A percentile compares a stretch with the other conserved stretches of the same genome.
Conservation (phyloP, 2,329 filamentous ascomycete genomes). For the Clarireedia homoeocarpa region DNA sequence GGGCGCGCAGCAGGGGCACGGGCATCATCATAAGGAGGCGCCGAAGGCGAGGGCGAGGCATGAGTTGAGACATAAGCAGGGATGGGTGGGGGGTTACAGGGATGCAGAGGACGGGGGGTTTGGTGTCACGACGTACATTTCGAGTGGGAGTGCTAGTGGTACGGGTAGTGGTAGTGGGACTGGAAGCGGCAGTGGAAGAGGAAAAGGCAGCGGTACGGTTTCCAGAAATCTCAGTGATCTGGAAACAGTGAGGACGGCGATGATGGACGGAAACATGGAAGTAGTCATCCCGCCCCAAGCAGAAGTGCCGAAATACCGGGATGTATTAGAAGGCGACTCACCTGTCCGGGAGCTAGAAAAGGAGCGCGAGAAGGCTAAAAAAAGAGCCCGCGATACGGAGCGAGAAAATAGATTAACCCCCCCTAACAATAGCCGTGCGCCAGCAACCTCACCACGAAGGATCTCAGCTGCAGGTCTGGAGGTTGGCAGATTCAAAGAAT, state of each 20-base stretch:
- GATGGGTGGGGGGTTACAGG: too few species aligned
- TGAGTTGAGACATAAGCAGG: too few species aligned
- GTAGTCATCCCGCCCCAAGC: background rate
- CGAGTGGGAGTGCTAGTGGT: background rate
- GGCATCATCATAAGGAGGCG: background rate
- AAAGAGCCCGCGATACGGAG: background rate
- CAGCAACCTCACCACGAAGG: too few species aligned
- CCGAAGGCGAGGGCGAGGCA: background rate
- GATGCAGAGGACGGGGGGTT: too few species aligned
- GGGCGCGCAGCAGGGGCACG: background rate
- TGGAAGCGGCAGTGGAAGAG: background rate
- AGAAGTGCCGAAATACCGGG: background rate
- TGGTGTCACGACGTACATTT: background rate
- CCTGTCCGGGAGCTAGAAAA: background rate
- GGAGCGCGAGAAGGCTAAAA: background rate
- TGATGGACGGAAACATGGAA: constrained; percentile 1
- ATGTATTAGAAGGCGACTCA: background rate
- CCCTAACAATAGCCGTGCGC: too few species aligned
- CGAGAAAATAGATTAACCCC: background rate
- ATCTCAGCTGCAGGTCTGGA: background rate
- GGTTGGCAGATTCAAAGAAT: background rate
- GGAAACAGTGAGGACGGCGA: background rate
- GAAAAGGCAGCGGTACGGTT: background rate
- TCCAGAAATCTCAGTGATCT: background rate
- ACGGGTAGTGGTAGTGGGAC: background rate